Evolutionary conservation across 495 filamentous ascomycete genomes (phyloP).

Genomic region (Venustampulla echinocandica): DNA sequence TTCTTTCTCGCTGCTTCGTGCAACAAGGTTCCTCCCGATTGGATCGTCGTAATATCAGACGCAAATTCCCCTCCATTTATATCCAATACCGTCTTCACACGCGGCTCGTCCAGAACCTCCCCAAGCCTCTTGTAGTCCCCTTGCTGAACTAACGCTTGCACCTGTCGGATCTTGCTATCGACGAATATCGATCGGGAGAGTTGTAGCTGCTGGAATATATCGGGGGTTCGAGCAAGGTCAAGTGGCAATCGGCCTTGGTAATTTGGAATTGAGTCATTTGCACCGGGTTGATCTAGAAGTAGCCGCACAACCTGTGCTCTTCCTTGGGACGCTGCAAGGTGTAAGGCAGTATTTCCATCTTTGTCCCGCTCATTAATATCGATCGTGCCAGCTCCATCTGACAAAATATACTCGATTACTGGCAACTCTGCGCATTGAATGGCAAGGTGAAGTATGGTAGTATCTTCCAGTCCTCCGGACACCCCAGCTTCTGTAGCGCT

Average conservation of each 20-base stretch:
- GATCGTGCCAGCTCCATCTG: constrained; percentile 52
- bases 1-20: constrained; percentile 87
- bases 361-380: constrained; percentile 86
- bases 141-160: constrained; percentile 64
- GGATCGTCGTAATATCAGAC: constrained; percentile 64
- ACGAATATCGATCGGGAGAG: constrained; percentile 84
- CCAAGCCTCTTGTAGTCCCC: constrained; percentile 70
- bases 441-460: constrained; percentile 82
- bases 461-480: constrained; percentile 55
- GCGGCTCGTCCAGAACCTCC: constrained; percentile 70
- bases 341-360: constrained; percentile 89
- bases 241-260: constrained; percentile 78
- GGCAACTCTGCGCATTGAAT: constrained; percentile 93
- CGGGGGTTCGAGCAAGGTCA: constrained; percentile 80
- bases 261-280: constrained; percentile 90
- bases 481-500: constrained; percentile 36
- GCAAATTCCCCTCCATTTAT: constrained; percentile 84
- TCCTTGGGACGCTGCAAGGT: constrained; percentile 77
- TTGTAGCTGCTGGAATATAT: constrained; percentile 93
- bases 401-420: constrained; percentile 93
- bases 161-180: constrained; percentile 71
- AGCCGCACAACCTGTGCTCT: constrained; percentile 69
- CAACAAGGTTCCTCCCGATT: constrained; percentile 76
- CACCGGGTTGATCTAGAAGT: constrained; percentile 64
- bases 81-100: constrained; percentile 76